A percentile compares a stretch with the other conserved stretches of the same genome.
phyloP scores from a whole-genome alignment of 129 eudicot genomes.

The Centrapalus pauciflorus region DNA sequence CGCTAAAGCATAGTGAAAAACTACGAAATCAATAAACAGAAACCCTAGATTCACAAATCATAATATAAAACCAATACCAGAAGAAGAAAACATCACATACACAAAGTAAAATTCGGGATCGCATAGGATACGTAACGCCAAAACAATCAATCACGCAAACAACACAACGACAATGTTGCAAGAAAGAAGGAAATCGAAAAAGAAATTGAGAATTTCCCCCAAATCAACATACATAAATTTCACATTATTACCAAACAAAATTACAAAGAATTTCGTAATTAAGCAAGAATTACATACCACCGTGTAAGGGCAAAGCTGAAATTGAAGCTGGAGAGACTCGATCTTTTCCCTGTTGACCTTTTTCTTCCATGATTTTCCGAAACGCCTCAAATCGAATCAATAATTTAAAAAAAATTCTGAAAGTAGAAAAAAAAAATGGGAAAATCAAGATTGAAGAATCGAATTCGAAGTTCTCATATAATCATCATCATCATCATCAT shows the following conservation, averaged over 20 bases:
- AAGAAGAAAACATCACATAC: neutral
- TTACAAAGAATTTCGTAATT: neutral
- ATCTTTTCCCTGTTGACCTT: conserved; percentile 49
- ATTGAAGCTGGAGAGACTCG: conserved; percentile 37
- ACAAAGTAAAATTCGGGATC: conserved; percentile 1
- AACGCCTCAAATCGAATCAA: conserved; percentile 23
- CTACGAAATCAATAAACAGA: neutral
- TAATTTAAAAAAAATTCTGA: neutral
- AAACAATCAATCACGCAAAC: conserved; percentile 9
- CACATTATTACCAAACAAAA: conserved; percentile 1
- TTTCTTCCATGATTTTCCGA: conserved; percentile 32
- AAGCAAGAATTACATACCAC: conserved; percentile 19
- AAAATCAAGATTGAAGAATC: neutral
- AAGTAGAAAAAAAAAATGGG: neutral
- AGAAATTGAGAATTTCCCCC: neutral
- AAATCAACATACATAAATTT: conserved; percentile 6
- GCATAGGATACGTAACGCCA: neutral
- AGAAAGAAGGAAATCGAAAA: neutral
- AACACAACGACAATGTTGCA: conserved; percentile 2
- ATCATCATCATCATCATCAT: neutral
- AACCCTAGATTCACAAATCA: conserved; percentile 29
- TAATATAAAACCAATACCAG: neutral
- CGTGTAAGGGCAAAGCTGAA: conserved; percentile 27
- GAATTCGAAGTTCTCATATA: conserved; percentile 28
- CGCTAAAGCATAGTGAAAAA: neutral